Conservation (phyloP, 2,329 filamentous ascomycete genomes). For the Aspergillus melleus region DNA sequence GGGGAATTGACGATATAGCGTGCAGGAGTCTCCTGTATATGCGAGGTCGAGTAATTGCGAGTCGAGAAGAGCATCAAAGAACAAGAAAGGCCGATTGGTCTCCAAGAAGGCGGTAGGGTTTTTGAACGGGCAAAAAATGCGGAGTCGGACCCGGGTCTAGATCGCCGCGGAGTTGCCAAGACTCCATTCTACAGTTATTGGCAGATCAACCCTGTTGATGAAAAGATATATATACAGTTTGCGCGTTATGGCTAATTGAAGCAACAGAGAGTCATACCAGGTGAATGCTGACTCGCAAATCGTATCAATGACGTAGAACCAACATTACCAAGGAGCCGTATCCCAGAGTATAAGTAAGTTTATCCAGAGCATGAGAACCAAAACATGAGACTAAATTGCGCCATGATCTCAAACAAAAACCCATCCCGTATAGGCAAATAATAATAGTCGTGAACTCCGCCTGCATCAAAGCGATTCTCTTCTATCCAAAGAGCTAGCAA, state of each 20-base stretch:
- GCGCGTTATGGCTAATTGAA: not conserved
- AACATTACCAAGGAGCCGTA: too few relatives aligned
- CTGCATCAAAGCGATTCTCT: conserved; percentile 30
- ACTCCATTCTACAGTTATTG: not conserved
- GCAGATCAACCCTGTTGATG: not conserved
- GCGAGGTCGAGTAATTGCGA: not conserved
- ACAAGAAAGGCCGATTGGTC: conserved; percentile 4
- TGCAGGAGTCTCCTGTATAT: not conserved
- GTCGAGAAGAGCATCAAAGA: not conserved
- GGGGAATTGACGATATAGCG: not conserved
- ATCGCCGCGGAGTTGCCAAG: not conserved
- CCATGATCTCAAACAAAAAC: not conserved
- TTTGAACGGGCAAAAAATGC: conserved; percentile 25
- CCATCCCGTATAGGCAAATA: not conserved
- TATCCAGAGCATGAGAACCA: not conserved
- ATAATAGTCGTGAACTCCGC: too few relatives aligned
- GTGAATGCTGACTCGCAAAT: too few relatives aligned
- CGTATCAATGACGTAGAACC: too few relatives aligned
- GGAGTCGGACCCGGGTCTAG: conserved; percentile 3
- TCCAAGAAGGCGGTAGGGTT: conserved; percentile 19
- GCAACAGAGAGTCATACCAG: too few relatives aligned
- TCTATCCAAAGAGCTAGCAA: conserved; percentile 33
- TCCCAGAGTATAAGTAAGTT: not conserved
- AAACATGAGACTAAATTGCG: not conserved
- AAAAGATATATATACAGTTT: too few relatives aligned